Base-by-base conservation (phyloP, 495 filamentous ascomycete genomes). In the Rostrohypoxylon terebratum region DNA sequence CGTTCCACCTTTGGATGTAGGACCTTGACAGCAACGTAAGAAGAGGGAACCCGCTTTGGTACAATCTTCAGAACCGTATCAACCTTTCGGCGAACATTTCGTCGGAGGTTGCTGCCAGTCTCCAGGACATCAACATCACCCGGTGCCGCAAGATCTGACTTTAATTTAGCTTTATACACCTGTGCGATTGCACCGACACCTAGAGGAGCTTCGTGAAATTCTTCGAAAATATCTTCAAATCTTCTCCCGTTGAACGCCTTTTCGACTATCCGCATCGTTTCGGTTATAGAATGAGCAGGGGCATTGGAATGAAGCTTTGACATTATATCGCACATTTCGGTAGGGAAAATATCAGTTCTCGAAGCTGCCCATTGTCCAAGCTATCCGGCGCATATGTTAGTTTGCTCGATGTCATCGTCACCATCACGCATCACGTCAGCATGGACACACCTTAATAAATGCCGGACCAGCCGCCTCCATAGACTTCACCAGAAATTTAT, bases 331-430 rank as follows among this genome's bases (percentile, higher is more conserved):
- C 96, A 99, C 85, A 99, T 88, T 78, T 97, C 90, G 10, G 85
- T 91, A n/a, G 96, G 94, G 79, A 99, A 99, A 77, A 99, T 97
- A 78, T 99, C 96, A 64, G 95, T 91, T 75, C 96, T 88, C 3
- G 96, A 98, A 10, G 96, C 96, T 21, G 96, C 96, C 96, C 96
- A 99, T 92, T 99, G 96, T 23, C 96, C 96, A 60, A 99, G 89
- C 93, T 97, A 71, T 64, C 54, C 53, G 33, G 18, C 3, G 10
- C 11, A 69, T 42, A 53, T n/a, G 67, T 82, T 69, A 81, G 77
- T 40, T 55, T 36, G 13, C 13, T 53, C n/a, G 7, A 0, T 25
- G 28, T 25, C 11, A 53, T 23, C 0, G 23, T 44, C 36, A 7
- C 50, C 18, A 8, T 8, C 20, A 36, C 34, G 38, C 23, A 63